Percentiles rank a stretch among this genome's conserved stretches.
Evolutionary conservation across 2,329 filamentous ascomycete species (phyloP).

Genomic region (Coniella vitis): DNA sequence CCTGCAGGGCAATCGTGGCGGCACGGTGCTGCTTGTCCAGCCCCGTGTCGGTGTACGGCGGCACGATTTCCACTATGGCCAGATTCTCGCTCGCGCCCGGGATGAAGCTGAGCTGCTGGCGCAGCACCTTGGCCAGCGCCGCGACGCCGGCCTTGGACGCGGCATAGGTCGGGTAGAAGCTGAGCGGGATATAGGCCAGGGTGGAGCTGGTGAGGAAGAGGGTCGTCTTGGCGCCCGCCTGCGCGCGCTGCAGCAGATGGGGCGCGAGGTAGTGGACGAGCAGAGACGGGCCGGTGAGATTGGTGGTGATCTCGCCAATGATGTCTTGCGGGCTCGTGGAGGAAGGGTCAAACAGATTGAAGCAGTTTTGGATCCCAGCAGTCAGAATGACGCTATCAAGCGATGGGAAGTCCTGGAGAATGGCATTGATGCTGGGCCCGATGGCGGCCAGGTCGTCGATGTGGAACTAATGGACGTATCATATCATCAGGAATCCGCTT

Average conservation of each 20-base stretch:
- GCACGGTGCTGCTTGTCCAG: background rate
- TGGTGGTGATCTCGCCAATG: background rate
- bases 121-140: background rate
- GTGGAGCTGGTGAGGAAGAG: background rate
- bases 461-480: background rate
- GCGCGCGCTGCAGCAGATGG: background rate
- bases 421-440: background rate
- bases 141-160: background rate
- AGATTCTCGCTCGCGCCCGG: background rate
- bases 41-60: background rate
- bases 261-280: background rate
- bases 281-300: background rate
- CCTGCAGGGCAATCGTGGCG: background rate
- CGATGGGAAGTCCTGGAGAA: background rate
- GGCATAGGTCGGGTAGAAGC: background rate
- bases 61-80: background rate
- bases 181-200: background rate
- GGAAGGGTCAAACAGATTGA: background rate
- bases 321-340: background rate
- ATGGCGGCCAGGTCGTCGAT: background rate
- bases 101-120: background rate
- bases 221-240: background rate
- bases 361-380: background rate
- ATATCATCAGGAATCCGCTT: background rate
- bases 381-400: background rate